Evolutionary conservation across 2,329 filamentous ascomycete genomes (phyloP).

Genomic region (Cercospora sojina): DNA sequence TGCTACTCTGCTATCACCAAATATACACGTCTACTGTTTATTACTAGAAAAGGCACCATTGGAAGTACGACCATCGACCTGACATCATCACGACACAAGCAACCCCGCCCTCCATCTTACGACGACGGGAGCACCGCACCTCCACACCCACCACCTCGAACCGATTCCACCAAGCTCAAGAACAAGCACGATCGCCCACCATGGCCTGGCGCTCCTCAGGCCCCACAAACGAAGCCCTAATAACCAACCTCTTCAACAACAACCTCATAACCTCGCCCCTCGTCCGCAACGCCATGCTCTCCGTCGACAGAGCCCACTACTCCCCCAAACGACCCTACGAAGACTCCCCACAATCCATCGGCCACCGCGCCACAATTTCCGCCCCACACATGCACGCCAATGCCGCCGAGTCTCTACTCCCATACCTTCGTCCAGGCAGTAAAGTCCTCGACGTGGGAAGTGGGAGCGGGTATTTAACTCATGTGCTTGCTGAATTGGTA

Average conservation of each 20-base stretch:
- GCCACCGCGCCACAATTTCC: constrained; percentile 66
- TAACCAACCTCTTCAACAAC: constrained; percentile 73
- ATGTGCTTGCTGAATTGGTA: constrained; percentile 78
- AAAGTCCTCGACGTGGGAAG: constrained; percentile 51
- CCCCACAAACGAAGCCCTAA: constrained; percentile 67
- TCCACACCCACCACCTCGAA: neutral
- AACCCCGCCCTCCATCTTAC: neutral
- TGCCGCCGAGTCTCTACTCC: constrained; percentile 62
- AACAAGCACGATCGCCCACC: constrained; percentile 26
- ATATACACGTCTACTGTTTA: no score
- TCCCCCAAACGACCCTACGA: constrained; percentile 69
- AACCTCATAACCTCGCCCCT: constrained; percentile 69
- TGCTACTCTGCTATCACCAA: no score
- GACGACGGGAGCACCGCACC: neutral
- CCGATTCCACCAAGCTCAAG: neutral
- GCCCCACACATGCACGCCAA: constrained; percentile 72
- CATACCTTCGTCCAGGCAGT: constrained; percentile 54
- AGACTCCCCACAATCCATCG: constrained; percentile 69
- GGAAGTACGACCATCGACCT: neutral
- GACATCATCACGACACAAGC: neutral
- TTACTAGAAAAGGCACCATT: no score
- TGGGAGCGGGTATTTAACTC: constrained; percentile 72
- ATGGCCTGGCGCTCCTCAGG: constrained; percentile 95
- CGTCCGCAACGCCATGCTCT: constrained; percentile 78
- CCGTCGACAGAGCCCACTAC: constrained; percentile 85